Percentiles rank a stretch among this genome's conserved stretches.
Evolutionary conservation across 2,329 filamentous ascomycete genomes (phyloP).

Genomic region (Microsporum ferrugineum): DNA sequence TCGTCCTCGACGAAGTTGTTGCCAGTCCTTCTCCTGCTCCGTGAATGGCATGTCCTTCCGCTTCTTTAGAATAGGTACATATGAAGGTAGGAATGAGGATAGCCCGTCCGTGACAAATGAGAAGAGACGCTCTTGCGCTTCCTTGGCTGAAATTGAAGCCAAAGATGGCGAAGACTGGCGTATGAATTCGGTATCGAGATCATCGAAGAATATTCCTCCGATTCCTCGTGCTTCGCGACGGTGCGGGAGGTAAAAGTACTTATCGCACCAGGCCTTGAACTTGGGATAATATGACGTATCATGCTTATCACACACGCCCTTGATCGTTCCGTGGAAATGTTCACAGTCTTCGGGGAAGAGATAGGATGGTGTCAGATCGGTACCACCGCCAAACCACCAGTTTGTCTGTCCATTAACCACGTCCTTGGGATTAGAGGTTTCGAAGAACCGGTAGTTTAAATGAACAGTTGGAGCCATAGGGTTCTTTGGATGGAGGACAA

Average conservation of each 20-base stretch:
- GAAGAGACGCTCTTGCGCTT: conserved; percentile 81
- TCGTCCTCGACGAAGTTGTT: conserved; percentile 83
- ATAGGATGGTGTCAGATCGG: conserved; percentile 84
- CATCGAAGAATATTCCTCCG: conserved; percentile 97
- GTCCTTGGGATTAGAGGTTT: conserved; percentile 78
- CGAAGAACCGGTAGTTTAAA: conserved; percentile 97
- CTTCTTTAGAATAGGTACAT: conserved; percentile 75
- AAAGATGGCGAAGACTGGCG: conserved; percentile 15
- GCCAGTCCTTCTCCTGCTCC: conserved; percentile 83
- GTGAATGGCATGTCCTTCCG: conserved; percentile 88
- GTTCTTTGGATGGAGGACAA: conserved; percentile 88
- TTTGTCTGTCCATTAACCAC: conserved; percentile 52
- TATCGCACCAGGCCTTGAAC: conserved; percentile 98
- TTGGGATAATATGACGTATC: conserved; percentile 82
- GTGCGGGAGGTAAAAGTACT: conserved; percentile 94
- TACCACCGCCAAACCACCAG: conserved; percentile 98
- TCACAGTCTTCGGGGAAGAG: conserved; percentile 95
- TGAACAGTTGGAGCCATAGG: conserved; percentile 97
- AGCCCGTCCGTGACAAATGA: conserved; percentile 78
- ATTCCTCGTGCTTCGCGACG: conserved; percentile 75
- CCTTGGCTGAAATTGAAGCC: conserved; percentile 46
- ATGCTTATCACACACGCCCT: conserved; percentile 85
- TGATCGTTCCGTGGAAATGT: conserved; percentile 91
- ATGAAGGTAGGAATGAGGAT: conserved; percentile 77
- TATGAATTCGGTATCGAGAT: conserved; percentile 57